phyloP scores from a whole-genome alignment of 1,284 basidiomycete genomes.

The Inonotus obliquus region DNA sequence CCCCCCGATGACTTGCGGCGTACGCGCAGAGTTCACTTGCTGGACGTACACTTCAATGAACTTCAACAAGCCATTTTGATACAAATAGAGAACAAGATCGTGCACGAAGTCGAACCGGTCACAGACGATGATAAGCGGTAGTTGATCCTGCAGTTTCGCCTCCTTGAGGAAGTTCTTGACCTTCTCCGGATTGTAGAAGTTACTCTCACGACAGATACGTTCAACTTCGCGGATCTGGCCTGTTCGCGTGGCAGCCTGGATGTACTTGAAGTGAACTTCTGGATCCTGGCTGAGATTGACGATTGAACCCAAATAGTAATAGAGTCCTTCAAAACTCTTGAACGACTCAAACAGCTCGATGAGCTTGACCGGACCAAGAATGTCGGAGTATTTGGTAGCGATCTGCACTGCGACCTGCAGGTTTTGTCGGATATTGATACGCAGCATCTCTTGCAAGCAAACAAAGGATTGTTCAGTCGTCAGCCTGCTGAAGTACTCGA shows the following conservation, averaged over 20 bases:
- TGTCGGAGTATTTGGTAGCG: constrained; percentile 98
- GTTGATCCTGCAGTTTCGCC: constrained; percentile 93
- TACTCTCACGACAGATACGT: constrained; percentile 96
- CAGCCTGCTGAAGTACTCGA: constrained; percentile 95
- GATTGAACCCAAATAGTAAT: constrained; percentile 96
- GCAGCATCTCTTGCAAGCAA: constrained; percentile 96
- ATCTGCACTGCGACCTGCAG: constrained; percentile 96
- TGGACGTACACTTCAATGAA: constrained; percentile 99
- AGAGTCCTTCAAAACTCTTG: constrained; percentile 97
- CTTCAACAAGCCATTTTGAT: constrained; percentile 95
- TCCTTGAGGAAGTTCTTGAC: constrained; percentile 99
- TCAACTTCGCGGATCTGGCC: constrained; percentile 99
- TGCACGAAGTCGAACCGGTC: constrained; percentile 99
- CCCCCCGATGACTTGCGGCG: constrained; percentile 98
- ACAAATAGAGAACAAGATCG: constrained; percentile 97
- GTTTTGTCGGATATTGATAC: constrained; percentile 97
- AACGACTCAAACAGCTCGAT: constrained; percentile 99
- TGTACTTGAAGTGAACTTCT: constrained; percentile 99
- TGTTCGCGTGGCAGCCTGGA: constrained; percentile 97
- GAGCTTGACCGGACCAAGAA: constrained; percentile 93
- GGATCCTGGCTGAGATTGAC: constrained; percentile 96
- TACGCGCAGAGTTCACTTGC: constrained; percentile 94
- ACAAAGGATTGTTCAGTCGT: constrained; percentile 99
- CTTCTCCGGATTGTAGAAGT: constrained; percentile 98
- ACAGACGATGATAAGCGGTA: constrained; percentile 99